These are phyloP conservation scores for Bromus sterilis DNA, from an alignment of 176 grass and related monocot species.

Conservation along the genomic window DNA sequence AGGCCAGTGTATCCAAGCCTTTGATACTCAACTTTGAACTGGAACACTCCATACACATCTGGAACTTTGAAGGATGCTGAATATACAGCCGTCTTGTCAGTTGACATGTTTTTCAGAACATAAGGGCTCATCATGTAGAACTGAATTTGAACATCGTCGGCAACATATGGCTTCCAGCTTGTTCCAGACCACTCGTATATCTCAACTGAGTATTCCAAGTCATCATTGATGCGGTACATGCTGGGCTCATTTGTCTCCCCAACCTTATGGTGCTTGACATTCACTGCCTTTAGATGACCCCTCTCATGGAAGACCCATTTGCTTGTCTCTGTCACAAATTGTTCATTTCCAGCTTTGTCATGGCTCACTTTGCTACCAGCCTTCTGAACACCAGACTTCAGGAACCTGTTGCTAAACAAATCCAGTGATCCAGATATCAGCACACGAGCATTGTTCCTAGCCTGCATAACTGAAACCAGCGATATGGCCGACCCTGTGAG, in stretches of 20 bases:
- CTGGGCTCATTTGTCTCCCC: conserved; percentile 82
- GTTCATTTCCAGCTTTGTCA: conserved; percentile 85
- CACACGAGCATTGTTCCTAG: conserved; percentile 89
- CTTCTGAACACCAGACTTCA: conserved; percentile 79
- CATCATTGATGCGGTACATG: conserved; percentile 98
- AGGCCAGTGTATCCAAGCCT: conserved; percentile 90
- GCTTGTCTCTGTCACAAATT: conserved; percentile 86
- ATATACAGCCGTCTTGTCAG: conserved; percentile 72
- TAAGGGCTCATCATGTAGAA: conserved; percentile 99
- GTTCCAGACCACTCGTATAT: conserved; percentile 99
- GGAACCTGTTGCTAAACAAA: conserved; percentile 92
- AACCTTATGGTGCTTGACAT: conserved; percentile 76
- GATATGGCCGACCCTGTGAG: conserved; percentile 80
- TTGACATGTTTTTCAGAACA: conserved; percentile 77
- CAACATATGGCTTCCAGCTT: conserved; percentile 93
- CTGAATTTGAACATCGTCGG: conserved; percentile 98
- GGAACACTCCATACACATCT: conserved; percentile 99
- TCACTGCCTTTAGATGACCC: conserved; percentile 93
- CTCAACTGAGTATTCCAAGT: conserved; percentile 97
- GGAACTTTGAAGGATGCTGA: conserved; percentile 94
- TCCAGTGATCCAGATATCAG: conserved; percentile 85
- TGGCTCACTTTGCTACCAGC: conserved; percentile 57
- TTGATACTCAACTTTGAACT: conserved; percentile 94
- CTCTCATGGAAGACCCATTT: conserved; percentile 99
- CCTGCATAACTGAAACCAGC: conserved; percentile 95